A percentile compares a stretch with the other conserved stretches of the same genome.
Conservation (phyloP, 306 rosid species). For the Cucurbita ficifolia region DNA sequence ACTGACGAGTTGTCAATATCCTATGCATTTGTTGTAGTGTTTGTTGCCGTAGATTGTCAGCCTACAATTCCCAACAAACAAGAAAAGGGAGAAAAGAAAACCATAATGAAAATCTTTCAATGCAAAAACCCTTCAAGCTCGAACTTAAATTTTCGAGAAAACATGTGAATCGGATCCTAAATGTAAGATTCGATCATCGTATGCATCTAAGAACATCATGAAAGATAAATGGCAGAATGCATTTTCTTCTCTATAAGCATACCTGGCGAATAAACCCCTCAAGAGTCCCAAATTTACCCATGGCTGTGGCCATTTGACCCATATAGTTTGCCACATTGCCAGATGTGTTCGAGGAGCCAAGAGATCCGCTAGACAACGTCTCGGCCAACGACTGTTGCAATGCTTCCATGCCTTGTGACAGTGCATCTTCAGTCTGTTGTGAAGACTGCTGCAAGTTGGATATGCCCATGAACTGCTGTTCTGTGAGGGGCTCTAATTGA, state of each 20-base stretch:
- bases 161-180: not conserved
- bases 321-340: constrained; percentile 79
- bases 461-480: constrained; percentile 50
- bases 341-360: constrained; percentile 45
- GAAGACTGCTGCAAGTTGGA: constrained; percentile 68
- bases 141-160: not conserved
- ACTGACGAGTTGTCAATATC: constrained; percentile 60
- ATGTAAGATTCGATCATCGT: not conserved
- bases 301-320: constrained; percentile 88
- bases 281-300: constrained; percentile 73
- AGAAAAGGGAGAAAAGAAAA: not conserved
- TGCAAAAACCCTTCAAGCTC: not conserved
- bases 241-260: not conserved
- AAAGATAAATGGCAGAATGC: not conserved
- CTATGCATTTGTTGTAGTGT: constrained; percentile 72
- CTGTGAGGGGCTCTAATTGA: constrained; percentile 69
- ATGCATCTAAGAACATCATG: not conserved
- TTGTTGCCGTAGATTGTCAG: constrained; percentile 70
- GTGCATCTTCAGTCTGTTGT: constrained; percentile 69
- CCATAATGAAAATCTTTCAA: not conserved
- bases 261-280: constrained; percentile 74
- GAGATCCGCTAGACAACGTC: constrained; percentile 51
- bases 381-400: constrained; percentile 60
- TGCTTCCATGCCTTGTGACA: constrained; percentile 76
- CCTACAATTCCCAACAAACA: constrained; percentile 25